Evolutionary conservation across 306 rosid species (phyloP), one percentile per base, ranked within the genome.

Genomic region (Begonia peltatifolia): DNA sequence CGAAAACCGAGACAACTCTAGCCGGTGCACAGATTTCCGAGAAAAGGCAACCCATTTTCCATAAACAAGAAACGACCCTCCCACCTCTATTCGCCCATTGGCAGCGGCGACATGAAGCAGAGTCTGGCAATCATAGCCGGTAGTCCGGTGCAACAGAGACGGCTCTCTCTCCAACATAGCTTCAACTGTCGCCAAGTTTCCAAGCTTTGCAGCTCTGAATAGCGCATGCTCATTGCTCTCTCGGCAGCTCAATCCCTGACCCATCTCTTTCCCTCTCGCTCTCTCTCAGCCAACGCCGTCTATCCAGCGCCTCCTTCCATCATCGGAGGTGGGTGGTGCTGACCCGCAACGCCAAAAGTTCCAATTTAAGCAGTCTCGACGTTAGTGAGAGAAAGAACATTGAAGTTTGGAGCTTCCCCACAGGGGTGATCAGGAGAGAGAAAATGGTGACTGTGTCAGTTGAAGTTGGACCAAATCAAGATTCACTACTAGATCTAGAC

Each of bases 51-150:
- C 16, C 17, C n/a, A 50, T 52, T 36, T 17, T 10, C 53, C 14
- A 49, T 43, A 47, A 38, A 8, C 9, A 42, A 14, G 0, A 50
- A 56, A 68, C 16, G 20, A 55, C 41, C 52, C 57, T 68, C 68
- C 41, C 36, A 83, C 94, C 86, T 83, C 88, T 87, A 83, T 83
- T 86, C 86, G 95, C 50, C 99, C 99, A 71, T 86, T 86, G 0
- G 99, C 95, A 57, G 95, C 95, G 7, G 95, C 99, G 41, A 86
- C 73, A 72, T 90, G 99, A 64, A 90, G 92, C 35, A 81, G 68
- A 35, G 93, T 78, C 62, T 90, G 92, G 55, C 86, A 86, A 61
- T 86, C 94, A 62, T 83, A 86, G 57, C 78, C 83, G 63, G 95
- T 86, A 25, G 84, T 47, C n/a, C 71, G 76, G 38, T 66, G 65